Evolutionary conservation across 1,284 basidiomycete species (phyloP).

Genomic region (Heliocybe sulcata): DNA sequence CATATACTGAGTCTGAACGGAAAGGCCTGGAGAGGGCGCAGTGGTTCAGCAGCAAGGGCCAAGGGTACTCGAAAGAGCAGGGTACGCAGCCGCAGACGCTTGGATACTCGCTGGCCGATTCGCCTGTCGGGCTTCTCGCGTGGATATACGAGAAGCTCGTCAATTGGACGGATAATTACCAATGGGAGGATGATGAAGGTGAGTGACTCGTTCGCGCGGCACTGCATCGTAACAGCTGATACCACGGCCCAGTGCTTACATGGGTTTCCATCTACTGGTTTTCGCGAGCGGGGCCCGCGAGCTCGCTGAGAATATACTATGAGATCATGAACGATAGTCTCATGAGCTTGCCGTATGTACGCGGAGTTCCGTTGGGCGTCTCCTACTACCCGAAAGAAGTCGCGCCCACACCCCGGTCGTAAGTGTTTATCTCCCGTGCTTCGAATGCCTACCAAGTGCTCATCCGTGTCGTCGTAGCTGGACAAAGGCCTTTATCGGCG

Average conservation of each 20-base stretch:
- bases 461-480: background rate
- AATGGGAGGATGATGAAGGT: constrained; percentile 46
- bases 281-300: constrained; percentile 45
- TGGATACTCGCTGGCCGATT: constrained; percentile 47
- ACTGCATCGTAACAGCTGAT: background rate
- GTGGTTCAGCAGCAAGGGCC: constrained; percentile 23
- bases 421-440: constrained; percentile 22
- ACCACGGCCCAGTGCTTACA: constrained; percentile 33
- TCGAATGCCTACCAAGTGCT: too few relatives aligned
- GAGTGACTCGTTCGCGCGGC: background rate
- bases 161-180: constrained; percentile 42
- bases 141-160: constrained; percentile 59
- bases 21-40: constrained; percentile 23
- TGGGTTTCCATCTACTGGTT: constrained; percentile 58
- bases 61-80: constrained; percentile 31
- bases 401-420: constrained; percentile 27
- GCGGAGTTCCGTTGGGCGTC: constrained; percentile 34
- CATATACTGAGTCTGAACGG: constrained; percentile 28
- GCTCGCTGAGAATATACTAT: constrained; percentile 48
- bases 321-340: constrained; percentile 20
- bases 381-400: constrained; percentile 44
- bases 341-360: constrained; percentile 5
- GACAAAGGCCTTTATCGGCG: constrained; percentile 7
- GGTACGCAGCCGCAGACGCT: constrained; percentile 49
- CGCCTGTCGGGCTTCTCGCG: constrained; percentile 48